Evolutionary conservation across 305 asterid species (phyloP).

Genomic region (Fraxinus latifolia): DNA sequence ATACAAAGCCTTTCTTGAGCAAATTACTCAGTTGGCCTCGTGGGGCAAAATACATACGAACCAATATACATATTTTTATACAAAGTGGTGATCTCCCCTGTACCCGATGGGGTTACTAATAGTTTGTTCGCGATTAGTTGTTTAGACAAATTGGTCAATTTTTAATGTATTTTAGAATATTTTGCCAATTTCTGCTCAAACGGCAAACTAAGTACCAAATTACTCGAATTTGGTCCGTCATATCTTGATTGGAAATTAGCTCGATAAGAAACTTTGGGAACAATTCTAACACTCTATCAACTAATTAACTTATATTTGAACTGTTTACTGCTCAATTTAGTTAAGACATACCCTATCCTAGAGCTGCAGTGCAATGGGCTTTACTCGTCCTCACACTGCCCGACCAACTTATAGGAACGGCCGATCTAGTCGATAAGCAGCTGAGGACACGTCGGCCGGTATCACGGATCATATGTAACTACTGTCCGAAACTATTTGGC

Average conservation of each 20-base stretch:
- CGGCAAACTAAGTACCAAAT: background rate
- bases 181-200: too few species aligned
- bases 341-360: background rate
- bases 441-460: background rate
- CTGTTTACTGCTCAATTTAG: too few species aligned
- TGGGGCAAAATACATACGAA: background rate
- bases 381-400: background rate
- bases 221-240: constrained; percentile 44
- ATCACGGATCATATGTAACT: background rate
- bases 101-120: background rate
- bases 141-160: too few species aligned
- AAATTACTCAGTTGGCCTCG: background rate
- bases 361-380: background rate
- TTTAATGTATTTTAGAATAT: too few species aligned
- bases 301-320: background rate
- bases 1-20: background rate
- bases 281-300: background rate
- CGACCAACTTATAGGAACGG: background rate
- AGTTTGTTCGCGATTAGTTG: background rate
- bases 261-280: background rate
- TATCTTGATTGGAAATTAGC: background rate
- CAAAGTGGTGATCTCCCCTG: background rate
- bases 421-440: background rate
- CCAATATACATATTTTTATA: background rate
- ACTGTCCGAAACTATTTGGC: background rate